Evolutionary conservation across 1,284 basidiomycete species (phyloP).

Genomic region (Cryptococcus sp.): DNA sequence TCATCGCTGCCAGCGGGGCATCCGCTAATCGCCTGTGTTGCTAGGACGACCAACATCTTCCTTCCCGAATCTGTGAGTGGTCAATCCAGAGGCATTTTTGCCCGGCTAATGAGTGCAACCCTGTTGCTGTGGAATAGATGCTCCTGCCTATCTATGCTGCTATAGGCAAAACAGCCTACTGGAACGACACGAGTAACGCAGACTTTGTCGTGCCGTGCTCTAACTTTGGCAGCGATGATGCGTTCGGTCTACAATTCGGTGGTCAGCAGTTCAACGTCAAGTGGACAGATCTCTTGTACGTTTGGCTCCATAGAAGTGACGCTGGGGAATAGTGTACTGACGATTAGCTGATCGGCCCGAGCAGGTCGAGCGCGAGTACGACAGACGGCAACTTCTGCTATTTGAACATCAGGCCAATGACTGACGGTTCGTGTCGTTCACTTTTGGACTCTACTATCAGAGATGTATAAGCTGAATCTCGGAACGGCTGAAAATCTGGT

Average conservation of each 20-base stretch:
- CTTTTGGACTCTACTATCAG: background rate
- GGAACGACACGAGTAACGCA: slow-evolving; percentile 1
- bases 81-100: background rate
- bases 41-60: slow-evolving; percentile 12
- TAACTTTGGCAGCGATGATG: slow-evolving; percentile 1
- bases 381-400: slow-evolving; percentile 8
- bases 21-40: background rate
- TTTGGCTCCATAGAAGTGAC: background rate
- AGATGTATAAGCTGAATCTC: background rate
- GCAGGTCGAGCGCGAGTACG: slow-evolving; percentile 4
- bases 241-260: slow-evolving; percentile 13
- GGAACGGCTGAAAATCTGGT: background rate
- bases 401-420: slow-evolving; percentile 1
- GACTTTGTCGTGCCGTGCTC: slow-evolving; percentile 13
- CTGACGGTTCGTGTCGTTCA: too few relatives aligned
- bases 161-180: slow-evolving; percentile 1
- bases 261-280: slow-evolving; percentile 12
- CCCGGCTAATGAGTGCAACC: background rate
- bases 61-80: slow-evolving; percentile 12
- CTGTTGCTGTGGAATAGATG: slow-evolving; percentile 7
- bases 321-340: too few relatives aligned
- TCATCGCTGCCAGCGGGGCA: background rate
- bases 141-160: slow-evolving; percentile 13
- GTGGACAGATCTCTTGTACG: slow-evolving; percentile 19
- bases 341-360: background rate